Evolutionary conservation across 768 basidiomycete genomes (phyloP).

Genomic region (Lentinus tigrinus): DNA sequence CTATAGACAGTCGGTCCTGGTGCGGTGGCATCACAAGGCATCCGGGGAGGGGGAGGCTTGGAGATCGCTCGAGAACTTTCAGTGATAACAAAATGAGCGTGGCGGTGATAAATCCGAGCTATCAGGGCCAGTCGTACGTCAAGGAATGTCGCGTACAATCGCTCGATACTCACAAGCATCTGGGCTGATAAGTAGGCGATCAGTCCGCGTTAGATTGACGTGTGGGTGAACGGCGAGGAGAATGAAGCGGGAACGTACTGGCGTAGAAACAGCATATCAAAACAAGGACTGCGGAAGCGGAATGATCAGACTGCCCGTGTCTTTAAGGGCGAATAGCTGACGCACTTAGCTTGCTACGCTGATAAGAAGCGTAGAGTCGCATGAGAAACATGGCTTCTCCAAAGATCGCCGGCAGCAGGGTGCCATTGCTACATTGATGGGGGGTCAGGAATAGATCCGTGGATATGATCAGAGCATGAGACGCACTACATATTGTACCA

Average conservation of each 20-base stretch:
- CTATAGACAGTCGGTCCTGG: background rate
- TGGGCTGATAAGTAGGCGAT: background rate
- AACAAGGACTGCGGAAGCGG: background rate
- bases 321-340: background rate
- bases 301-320: background rate
- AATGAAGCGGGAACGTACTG: background rate
- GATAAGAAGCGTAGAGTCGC: conserved; percentile 11
- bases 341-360: conserved; percentile 1
- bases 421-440: background rate
- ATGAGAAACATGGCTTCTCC: conserved; percentile 10
- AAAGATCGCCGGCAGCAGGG: conserved; percentile 2
- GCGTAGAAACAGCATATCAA: background rate
- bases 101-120: background rate
- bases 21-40: background rate
- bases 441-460: background rate
- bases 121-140: background rate
- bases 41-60: background rate
- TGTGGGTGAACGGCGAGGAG: background rate
- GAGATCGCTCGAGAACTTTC: background rate
- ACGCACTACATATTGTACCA: conserved; percentile 9
- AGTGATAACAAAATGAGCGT: background rate
- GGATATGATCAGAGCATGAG: background rate
- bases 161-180: background rate
- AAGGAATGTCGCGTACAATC: background rate
- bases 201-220: background rate